Evolutionary conservation across 768 basidiomycete genomes (phyloP), one percentile per base, ranked within the genome.

Genomic region (Mycena olivaceomarginata): DNA sequence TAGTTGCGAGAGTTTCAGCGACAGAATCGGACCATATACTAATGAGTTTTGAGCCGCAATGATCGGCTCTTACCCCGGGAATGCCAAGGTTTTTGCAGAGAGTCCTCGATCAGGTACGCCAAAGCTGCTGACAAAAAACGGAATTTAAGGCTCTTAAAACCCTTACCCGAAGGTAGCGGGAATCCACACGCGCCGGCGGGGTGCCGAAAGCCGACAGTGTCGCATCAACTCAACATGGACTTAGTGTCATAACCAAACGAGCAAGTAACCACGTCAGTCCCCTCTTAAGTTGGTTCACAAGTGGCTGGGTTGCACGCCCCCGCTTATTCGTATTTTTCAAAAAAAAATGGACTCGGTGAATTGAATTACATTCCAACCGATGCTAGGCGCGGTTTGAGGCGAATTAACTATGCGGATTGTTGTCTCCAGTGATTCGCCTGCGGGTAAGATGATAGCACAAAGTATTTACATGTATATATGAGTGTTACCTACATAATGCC

Each of bases 91-190:
- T 8, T 8, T 57, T 57, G 56, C 56, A 31, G 56, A 57, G 56
- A 57, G 20, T 25, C 56, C 56, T 45, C 43, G 56, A 57, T 57
- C 56, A 25, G 56, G 11, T 31, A 57, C 56, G 56, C 22, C 22
- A 57, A 57, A 5, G 22, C 10, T 25, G 56, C 56, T 57, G 56
- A 57, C 56, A 22, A 57, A 57, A 57, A 25, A 57, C 11, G 25
- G 22, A 57, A 57, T 57, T 45, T 45, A 45, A 5, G 43, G 43
- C 43, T 45, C 43, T 10, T 60, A 37, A 37, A 60, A 60, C 59
- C 59, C 59, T 39, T 60, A 60, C 59, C 59, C 37, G 31, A 60
- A 60, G 59, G 59, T 60, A 60, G 59, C 59, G 25, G 31, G 31
- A 31, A 31, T 31, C 31, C 3, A 57, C 22, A n/a, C 22, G 22